Evolutionary conservation across 331 rosid genomes (phyloP).

Genomic region (Stylosanthes scabra): DNA sequence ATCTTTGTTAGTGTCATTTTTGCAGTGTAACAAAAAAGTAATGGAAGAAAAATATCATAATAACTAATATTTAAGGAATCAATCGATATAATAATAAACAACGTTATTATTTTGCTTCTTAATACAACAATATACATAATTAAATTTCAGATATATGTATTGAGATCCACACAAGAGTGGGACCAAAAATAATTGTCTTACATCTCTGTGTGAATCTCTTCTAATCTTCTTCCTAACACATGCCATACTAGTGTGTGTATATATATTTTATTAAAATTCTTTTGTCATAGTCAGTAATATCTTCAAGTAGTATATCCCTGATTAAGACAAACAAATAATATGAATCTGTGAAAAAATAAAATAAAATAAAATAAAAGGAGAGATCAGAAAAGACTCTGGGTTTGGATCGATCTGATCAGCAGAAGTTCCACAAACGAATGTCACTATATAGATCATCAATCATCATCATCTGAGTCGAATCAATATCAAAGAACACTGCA

Average conservation of each 20-base stretch:
- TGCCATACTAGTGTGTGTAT: constrained; percentile 32
- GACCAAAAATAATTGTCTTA: constrained; percentile 61
- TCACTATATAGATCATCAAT: constrained; percentile 70
- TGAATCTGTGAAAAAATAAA: constrained; percentile 44
- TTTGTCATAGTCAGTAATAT: constrained; percentile 65
- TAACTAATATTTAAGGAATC: too few species aligned
- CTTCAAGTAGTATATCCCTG: constrained; percentile 42
- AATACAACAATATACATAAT: too few species aligned
- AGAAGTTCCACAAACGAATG: constrained; percentile 88
- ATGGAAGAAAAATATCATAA: too few species aligned
- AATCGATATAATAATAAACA: too few species aligned
- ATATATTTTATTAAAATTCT: constrained; percentile 30
- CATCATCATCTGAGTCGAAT: constrained; percentile 49
- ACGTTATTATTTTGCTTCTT: too few species aligned
- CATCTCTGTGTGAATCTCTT: constrained; percentile 48
- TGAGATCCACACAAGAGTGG: constrained; percentile 57
- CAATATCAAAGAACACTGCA: constrained; percentile 62
- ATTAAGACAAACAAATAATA: constrained; percentile 46
- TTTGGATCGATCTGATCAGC: constrained; percentile 53
- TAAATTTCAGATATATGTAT: constrained; percentile 41
- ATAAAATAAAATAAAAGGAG: constrained; percentile 1
- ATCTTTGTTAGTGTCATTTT: too few species aligned
- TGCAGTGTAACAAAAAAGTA: too few species aligned
- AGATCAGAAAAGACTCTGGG: constrained; percentile 5
- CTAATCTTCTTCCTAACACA: not conserved